These are phyloP conservation scores for Malus asiatica DNA, from an alignment of 306 rosid species.

Conservation along the genomic window DNA sequence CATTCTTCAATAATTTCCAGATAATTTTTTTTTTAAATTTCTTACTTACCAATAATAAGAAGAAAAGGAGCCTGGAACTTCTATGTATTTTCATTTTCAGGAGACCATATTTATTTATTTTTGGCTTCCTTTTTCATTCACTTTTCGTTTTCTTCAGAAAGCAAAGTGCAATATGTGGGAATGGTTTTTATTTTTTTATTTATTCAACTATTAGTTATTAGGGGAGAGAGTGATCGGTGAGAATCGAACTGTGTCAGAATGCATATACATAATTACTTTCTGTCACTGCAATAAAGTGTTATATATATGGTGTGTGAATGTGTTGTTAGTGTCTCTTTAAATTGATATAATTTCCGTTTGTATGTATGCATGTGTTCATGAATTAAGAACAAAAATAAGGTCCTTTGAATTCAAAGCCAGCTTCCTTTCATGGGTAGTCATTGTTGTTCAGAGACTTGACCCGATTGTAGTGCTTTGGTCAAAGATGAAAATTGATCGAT, in stretches of 20 bases:
- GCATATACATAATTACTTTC: too few relatives aligned
- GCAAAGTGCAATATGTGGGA: conserved; percentile 3
- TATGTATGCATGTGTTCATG: background rate
- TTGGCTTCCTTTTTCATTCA: conserved; percentile 24
- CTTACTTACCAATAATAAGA: background rate
- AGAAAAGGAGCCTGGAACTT: background rate
- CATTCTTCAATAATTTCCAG: conserved; percentile 12
- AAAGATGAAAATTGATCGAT: conserved; percentile 1
- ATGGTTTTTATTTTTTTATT: background rate
- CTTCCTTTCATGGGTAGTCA: background rate
- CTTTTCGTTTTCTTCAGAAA: conserved; percentile 26
- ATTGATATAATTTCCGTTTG: background rate
- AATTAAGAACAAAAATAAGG: background rate
- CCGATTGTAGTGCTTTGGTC: background rate
- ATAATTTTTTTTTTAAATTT: background rate
- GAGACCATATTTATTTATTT: background rate
- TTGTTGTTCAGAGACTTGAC: background rate
- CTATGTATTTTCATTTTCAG: background rate
- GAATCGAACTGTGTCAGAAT: too few relatives aligned
- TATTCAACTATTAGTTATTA: too few relatives aligned
- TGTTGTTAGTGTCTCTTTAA: background rate
- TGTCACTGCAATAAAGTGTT: too few relatives aligned
- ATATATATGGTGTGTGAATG: background rate
- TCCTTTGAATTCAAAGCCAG: background rate
- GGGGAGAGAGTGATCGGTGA: too few relatives aligned